phyloP scores from a whole-genome alignment of 768 basidiomycete genomes.

The Lepiota venenata region DNA sequence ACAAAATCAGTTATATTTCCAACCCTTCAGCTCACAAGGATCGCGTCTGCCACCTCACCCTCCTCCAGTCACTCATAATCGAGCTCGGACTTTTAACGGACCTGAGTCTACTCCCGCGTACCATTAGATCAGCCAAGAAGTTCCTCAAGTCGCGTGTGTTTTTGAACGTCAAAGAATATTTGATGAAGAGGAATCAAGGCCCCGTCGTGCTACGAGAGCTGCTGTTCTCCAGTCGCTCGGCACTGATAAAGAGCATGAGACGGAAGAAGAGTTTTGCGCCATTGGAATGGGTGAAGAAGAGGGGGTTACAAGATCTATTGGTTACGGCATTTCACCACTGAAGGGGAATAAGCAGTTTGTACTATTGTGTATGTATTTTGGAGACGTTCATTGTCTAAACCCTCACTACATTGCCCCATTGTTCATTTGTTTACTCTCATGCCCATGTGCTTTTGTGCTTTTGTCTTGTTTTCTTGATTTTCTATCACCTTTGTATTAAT shows the following conservation, averaged over 20 bases:
- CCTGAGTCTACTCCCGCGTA: constrained; percentile 43
- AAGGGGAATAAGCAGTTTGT: not conserved
- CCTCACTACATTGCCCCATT: not conserved
- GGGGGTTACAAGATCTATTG: constrained; percentile 61
- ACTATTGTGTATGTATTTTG: not conserved
- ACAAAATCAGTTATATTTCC: constrained; percentile 43
- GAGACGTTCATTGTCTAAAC: not conserved
- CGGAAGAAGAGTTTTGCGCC: constrained; percentile 43
- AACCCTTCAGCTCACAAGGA: constrained; percentile 41
- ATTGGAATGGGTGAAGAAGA: constrained; percentile 58
- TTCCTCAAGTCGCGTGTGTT: constrained; percentile 65
- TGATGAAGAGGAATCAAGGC: constrained; percentile 61
- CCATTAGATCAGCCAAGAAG: constrained; percentile 64
- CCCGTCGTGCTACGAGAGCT: constrained; percentile 55
- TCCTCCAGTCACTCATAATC: constrained; percentile 72
- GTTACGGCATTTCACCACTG: constrained; percentile 37
- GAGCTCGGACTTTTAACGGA: constrained; percentile 64
- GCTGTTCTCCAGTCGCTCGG: constrained; percentile 58
- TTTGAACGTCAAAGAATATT: constrained; percentile 71
- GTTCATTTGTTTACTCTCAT: not conserved
- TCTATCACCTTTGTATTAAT: no score
- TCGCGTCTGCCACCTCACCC: constrained; percentile 46
- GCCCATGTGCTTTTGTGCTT: not conserved
- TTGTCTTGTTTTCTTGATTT: no score
- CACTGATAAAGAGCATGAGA: constrained; percentile 59